Base-by-base conservation (phyloP, 2,329 filamentous ascomycete species). In the Paecilomyces dactylethromorphus region DNA sequence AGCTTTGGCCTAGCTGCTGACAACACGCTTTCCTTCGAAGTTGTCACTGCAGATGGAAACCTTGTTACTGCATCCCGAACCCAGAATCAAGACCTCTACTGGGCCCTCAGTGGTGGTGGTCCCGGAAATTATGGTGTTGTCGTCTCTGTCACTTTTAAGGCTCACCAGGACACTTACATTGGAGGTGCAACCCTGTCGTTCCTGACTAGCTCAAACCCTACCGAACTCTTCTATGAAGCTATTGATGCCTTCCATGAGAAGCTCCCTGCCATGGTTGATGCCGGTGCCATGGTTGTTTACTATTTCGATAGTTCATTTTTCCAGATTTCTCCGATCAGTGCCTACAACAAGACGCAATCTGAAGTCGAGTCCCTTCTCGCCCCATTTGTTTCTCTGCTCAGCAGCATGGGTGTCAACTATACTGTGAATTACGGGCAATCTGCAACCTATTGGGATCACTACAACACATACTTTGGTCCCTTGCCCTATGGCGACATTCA, bases 31-130 rank as follows among this genome's bases (percentile, higher is more conserved):
- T 76, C 81, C 61, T 82, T 76, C 56, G 78, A 85, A 59, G 82
- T 85, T 1, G 76, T 88, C n/a, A 82, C 79, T 7, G 80, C 77
- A 0, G 66, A 68, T 15, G 83, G 84, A 1, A 59, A 76, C 15
- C 65, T 79, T n/a, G 61, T 85, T 1, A 78, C 69, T 1, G 83
- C 83, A 0, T 80, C 75, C 3, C 75, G 73, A 0, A 66, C 65
- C 0, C 60, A 79, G 32, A 82, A 87, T 62, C 59, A 74, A 0
- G 85, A 87, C 56, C 74, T 88, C 1, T 88, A 84, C 73, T 89
- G 85, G 85, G 86, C 85, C 1, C 70, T 87, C 1, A 76, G 76
- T 50, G 84, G 85, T 3, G 84, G 85, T 0, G 85, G 86, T 1
- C 81, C 79, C 10, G 83, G 84, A 15, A 86, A 78, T 31, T 88